These are phyloP conservation scores for Hanseniaspora jakobsenii DNA, from an alignment of 805 yeast genomes.

Conservation along the genomic window DNA sequence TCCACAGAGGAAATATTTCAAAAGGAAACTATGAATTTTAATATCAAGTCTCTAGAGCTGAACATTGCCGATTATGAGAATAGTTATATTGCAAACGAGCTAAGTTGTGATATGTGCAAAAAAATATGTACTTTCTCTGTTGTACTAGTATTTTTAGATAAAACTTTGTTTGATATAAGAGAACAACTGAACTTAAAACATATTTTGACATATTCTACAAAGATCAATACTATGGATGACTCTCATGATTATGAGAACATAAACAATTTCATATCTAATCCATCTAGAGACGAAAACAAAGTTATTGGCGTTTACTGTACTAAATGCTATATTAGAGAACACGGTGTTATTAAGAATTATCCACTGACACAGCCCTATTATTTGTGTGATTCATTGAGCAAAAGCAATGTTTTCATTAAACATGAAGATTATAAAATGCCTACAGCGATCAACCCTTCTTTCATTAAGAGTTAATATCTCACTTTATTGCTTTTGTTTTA, in stretches of 20 bases:
- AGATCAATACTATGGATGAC: constrained; percentile 1
- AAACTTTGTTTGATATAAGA: background rate
- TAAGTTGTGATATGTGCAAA: constrained; percentile 9
- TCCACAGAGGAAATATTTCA: background rate
- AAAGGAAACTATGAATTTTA: background rate
- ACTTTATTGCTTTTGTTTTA: too few relatives aligned
- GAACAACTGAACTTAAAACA: background rate
- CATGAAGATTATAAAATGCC: constrained; percentile 2
- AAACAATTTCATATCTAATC: constrained; percentile 15
- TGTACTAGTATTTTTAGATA: constrained; percentile 7
- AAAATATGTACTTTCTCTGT: constrained; percentile 12
- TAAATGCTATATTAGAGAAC: background rate
- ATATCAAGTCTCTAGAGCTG: background rate
- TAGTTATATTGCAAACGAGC: constrained; percentile 5
- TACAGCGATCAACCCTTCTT: background rate
- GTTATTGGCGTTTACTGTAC: constrained; percentile 9
- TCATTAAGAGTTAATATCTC: too few relatives aligned
- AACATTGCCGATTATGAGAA: background rate
- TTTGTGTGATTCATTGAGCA: constrained; percentile 1
- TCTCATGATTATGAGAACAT: constrained; percentile 8
- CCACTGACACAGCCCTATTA: constrained; percentile 1
- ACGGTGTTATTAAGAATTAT: background rate
- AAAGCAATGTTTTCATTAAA: background rate
- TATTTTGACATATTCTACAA: constrained; percentile 1
- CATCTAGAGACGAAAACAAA: constrained; percentile 16